Evolutionary conservation across 305 asterid genomes (phyloP).

Genomic region (Caryopteris hybrid): DNA sequence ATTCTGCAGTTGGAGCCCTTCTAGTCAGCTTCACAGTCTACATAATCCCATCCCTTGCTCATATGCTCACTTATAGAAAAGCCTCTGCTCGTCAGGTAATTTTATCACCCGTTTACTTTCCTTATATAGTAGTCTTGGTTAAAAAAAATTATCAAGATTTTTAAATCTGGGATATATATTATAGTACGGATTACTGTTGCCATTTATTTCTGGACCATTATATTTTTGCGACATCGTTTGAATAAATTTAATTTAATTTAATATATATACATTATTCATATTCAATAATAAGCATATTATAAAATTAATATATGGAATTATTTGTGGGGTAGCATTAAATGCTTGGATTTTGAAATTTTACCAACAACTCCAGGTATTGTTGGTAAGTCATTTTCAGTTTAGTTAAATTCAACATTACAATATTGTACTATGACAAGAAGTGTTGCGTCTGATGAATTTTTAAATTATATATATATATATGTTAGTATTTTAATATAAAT

Average conservation of each 20-base stretch:
- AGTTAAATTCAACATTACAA: conserved; percentile 13
- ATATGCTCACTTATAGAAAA: conserved; percentile 57
- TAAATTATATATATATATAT: too few species aligned
- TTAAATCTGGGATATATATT: not conserved
- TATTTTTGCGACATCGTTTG: not conserved
- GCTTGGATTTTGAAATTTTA: conserved; percentile 12
- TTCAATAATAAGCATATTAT: not conserved
- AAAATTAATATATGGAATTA: not conserved
- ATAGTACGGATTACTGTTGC: not conserved
- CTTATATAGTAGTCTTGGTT: not conserved
- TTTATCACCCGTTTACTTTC: not conserved
- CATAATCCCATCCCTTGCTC: conserved; percentile 53
- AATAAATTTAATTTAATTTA: not conserved
- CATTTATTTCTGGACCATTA: not conserved
- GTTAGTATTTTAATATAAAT: too few species aligned
- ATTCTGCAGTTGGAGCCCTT: conserved; percentile 63
- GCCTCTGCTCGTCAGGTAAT: conserved; percentile 58
- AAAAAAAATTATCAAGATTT: not conserved
- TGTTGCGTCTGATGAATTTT: too few species aligned
- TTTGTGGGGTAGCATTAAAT: conserved; percentile 13
- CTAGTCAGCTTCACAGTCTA: conserved; percentile 61
- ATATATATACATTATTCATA: not conserved
- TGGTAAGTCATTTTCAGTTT: conserved; percentile 32
- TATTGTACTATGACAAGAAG: not conserved
- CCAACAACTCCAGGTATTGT: conserved; percentile 19